Conservation (phyloP, 306 rosid genomes). For the Acacia confusa region DNA sequence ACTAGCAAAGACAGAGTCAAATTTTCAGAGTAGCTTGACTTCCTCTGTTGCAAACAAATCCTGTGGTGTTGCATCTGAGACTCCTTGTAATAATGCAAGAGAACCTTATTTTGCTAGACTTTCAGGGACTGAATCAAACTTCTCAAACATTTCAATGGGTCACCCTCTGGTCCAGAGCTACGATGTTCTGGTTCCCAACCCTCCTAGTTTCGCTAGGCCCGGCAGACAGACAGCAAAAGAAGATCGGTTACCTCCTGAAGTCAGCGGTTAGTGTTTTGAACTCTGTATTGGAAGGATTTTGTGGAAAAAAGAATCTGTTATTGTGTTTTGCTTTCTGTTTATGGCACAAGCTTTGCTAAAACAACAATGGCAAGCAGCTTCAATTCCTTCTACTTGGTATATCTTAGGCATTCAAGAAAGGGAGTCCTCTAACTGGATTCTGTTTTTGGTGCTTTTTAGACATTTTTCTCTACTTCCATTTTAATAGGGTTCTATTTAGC, state of each 20-base stretch:
- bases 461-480: not conserved
- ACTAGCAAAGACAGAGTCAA: conserved; percentile 31
- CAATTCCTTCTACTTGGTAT: not conserved
- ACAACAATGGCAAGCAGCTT: not conserved
- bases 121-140: conserved; percentile 20
- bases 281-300: not conserved
- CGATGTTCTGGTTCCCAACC: conserved; percentile 40
- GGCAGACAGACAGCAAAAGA: conserved; percentile 21
- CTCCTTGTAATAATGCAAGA: conserved; percentile 38
- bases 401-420: no score
- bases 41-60: conserved; percentile 39
- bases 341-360: not conserved
- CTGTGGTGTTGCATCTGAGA: conserved; percentile 37
- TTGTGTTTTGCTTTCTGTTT: not conserved
- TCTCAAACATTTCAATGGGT: conserved; percentile 29
- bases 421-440: not conserved
- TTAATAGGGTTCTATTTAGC: not conserved
- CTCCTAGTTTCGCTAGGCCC: conserved; percentile 63
- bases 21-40: conserved; percentile 44
- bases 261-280: conserved; percentile 42
- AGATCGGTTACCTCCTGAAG: conserved; percentile 33
- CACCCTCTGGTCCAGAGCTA: conserved; percentile 36
- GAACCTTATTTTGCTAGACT: conserved; percentile 67
- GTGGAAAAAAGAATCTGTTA: not conserved
- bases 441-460: not conserved